These are phyloP conservation scores for Saccharomyces pastorianus DNA, from an alignment of 1,139 yeast species.

Conservation along the genomic window DNA sequence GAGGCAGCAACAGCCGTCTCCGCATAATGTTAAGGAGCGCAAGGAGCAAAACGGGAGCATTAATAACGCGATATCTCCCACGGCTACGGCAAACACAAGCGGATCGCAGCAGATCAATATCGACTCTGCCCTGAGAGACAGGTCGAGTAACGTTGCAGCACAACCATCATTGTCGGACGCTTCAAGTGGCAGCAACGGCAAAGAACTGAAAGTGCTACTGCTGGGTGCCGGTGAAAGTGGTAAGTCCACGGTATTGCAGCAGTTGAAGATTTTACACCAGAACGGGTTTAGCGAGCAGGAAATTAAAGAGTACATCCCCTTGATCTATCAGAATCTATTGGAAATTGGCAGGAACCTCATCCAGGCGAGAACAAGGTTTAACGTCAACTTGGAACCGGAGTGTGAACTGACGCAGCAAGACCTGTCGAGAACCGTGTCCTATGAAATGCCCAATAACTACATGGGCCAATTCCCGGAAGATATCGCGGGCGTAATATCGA, in stretches of 20 bases:
- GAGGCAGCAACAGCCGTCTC: conserved; percentile 7
- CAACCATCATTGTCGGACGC: neutral
- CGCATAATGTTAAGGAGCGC: neutral
- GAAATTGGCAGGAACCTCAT: conserved; percentile 57
- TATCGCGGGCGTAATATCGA: conserved; percentile 24
- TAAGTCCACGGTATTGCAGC: conserved; percentile 68
- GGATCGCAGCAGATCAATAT: conserved; percentile 5
- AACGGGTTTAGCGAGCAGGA: conserved; percentile 62
- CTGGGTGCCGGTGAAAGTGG: conserved; percentile 79
- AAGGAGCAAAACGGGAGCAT: neutral
- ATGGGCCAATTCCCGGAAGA: conserved; percentile 1
- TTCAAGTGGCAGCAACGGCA: conserved; percentile 12
- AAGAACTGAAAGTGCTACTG: conserved; percentile 54
- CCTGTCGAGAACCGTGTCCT: conserved; percentile 5
- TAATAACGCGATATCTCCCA: conserved; percentile 4
- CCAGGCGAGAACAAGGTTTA: conserved; percentile 33
- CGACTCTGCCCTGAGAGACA: neutral
- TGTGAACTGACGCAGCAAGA: conserved; percentile 9
- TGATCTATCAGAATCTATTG: conserved; percentile 57
- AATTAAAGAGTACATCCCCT: conserved; percentile 56
- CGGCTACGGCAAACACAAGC: conserved; percentile 2
- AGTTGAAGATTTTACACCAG: conserved; percentile 65
- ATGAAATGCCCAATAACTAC: conserved; percentile 5
- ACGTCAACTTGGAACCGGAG: conserved; percentile 10
- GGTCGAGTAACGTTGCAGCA: neutral